Conservation (phyloP, 768 basidiomycete genomes). For the Amanita subjunquillea region DNA sequence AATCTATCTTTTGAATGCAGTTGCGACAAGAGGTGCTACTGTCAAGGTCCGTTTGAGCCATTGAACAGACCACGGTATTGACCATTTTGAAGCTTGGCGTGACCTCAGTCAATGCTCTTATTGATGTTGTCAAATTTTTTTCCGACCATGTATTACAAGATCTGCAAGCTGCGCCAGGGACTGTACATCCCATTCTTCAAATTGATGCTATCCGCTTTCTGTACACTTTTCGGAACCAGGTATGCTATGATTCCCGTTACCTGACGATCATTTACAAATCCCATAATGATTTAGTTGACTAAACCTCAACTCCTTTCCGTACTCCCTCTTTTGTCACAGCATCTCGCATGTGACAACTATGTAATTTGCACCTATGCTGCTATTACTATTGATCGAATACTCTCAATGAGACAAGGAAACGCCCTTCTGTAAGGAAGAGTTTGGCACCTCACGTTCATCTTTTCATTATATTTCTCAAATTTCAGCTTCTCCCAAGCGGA, state of each 20-base stretch:
- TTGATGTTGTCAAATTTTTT: constrained; percentile 95
- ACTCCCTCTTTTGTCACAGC: constrained; percentile 74
- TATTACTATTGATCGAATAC: constrained; percentile 92
- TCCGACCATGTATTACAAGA: constrained; percentile 86
- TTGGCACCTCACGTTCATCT: not conserved
- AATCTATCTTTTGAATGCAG: constrained; percentile 86
- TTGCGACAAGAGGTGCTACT: constrained; percentile 86
- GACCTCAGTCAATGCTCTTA: constrained; percentile 83
- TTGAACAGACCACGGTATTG: constrained; percentile 1
- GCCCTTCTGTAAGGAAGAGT: constrained; percentile 51
- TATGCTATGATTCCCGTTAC: constrained; percentile 15
- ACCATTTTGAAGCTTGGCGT: constrained; percentile 63
- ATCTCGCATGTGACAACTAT: constrained; percentile 76
- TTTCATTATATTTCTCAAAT: not conserved
- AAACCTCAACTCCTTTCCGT: constrained; percentile 91
- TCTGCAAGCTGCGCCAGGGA: constrained; percentile 54
- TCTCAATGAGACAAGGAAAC: constrained; percentile 78
- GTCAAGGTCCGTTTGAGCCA: constrained; percentile 44
- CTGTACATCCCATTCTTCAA: constrained; percentile 82
- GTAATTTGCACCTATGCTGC: constrained; percentile 96
- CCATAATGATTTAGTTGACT: constrained; percentile 47
- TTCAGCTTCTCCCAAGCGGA: constrained; percentile 81
- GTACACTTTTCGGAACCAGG: constrained; percentile 94
- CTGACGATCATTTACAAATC: not conserved
- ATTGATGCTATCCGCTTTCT: constrained; percentile 95